Percentiles rank a stretch among this genome's conserved stretches.
Evolutionary conservation across 1,284 basidiomycete genomes (phyloP).

Genomic region (Melampsora larici-populina): DNA sequence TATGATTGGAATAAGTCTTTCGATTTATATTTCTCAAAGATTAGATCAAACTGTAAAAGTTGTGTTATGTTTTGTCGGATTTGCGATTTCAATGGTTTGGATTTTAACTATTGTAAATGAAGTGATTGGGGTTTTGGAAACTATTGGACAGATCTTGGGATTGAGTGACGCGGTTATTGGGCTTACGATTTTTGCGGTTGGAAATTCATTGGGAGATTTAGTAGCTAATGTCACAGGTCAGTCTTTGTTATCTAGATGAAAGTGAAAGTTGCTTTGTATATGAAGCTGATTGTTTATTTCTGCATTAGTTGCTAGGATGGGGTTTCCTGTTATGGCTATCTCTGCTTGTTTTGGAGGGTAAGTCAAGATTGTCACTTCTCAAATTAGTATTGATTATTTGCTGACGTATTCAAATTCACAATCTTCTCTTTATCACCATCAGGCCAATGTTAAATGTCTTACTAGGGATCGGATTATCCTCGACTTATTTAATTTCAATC

Average conservation of each 20-base stretch:
- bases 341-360: slow-evolving; percentile 54
- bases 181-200: slow-evolving; percentile 90
- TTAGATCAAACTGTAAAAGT: slow-evolving; percentile 5
- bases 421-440: not conserved
- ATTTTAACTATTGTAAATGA: slow-evolving; percentile 94
- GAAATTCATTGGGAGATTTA: slow-evolving; percentile 91
- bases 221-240: slow-evolving; percentile 85
- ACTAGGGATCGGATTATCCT: slow-evolving; percentile 77
- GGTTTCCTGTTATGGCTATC: slow-evolving; percentile 49
- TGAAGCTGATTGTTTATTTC: not conserved
- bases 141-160: slow-evolving; percentile 56
- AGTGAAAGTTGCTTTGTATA: not conserved
- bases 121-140: slow-evolving; percentile 62
- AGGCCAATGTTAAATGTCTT: slow-evolving; percentile 94
- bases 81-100: slow-evolving; percentile 84
- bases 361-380: slow-evolving; percentile 44
- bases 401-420: no score
- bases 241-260: not conserved
- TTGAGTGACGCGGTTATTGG: slow-evolving; percentile 97
- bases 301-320: slow-evolving; percentile 21
- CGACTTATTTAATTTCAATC: slow-evolving; percentile 67
- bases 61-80: slow-evolving; percentile 74
- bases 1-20: not conserved
- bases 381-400: not conserved
- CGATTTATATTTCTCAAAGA: not conserved